Evolutionary conservation across 2,329 filamentous ascomycete genomes (phyloP), one percentile per base, ranked within the genome.

Genomic region (Coniella lustricola): DNA sequence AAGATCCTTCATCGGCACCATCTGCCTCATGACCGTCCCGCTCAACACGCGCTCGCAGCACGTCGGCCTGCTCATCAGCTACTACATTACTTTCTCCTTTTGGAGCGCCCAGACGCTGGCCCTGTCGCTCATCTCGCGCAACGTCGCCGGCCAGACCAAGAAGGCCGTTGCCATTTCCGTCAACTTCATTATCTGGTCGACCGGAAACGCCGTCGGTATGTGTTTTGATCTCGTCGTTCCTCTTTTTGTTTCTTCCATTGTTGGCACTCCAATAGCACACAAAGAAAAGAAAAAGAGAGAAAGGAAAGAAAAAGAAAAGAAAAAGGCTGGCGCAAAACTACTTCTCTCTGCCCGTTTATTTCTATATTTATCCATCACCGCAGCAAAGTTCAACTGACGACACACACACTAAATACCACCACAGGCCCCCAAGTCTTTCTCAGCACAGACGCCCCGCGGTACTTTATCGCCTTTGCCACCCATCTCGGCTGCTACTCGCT

Each of bases 31-130:
- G 76, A 83, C 79, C 0, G 74, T 89, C 7, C 64, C 75, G 18
- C 82, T 83, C 55, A 70, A 72, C 7, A 76, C 70, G 37, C 70
- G 72, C 32, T 64, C 74, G 8, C 81, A 79, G 33, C 76, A 84
- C 10, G 73, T 82, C 22, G 85, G 85, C 5, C 72, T 90, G 0
- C 67, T 89, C 13, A 77, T 89, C 58, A 77, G 74, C 59, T 90
- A 89, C 71, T 90, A 89, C 67, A 83, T 89, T 53, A 83, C 81
- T 0, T 73, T 88, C 16, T 87, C 82, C 4, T 90, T 90, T 74
- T 89, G 84, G 84, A 82, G 84, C 0, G 84, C 83, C 0, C 79
- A 85, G 58, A 84, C 81, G 2, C 68, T 87, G 12, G 71, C 76
- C 7, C 73, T 88, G 56, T 82, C 81, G 13, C 75, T 88, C 70